Percentiles rank a stretch among this genome's conserved stretches.
phyloP scores from a whole-genome alignment of 441 rosid genomes.

The Erodium moschatum region DNA sequence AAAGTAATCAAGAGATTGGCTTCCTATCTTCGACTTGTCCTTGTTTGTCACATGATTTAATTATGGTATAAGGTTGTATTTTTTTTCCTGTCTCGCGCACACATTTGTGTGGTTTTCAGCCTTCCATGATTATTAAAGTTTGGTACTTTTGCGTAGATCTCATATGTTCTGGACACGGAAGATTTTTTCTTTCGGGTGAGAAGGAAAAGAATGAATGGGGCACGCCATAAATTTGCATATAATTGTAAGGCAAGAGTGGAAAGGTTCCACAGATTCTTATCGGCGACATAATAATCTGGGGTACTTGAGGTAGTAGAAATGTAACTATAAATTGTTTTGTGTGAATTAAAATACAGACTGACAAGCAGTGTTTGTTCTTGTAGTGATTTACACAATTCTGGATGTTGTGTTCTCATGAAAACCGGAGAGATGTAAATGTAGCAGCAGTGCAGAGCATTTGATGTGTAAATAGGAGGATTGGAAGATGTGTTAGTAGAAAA shows the following conservation, averaged over 20 bases:
- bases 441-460: background rate
- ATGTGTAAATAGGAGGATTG: background rate
- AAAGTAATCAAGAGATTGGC: background rate
- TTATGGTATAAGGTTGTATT: too few relatives aligned
- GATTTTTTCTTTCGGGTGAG: slow-evolving; percentile 55
- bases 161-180: slow-evolving; percentile 88
- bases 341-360: background rate
- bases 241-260: slow-evolving; percentile 27
- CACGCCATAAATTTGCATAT: slow-evolving; percentile 24
- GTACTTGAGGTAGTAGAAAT: background rate
- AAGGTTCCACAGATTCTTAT: slow-evolving; percentile 55
- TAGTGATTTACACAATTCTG: background rate
- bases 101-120: background rate
- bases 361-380: background rate
- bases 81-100: background rate
- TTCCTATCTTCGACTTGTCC: background rate
- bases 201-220: slow-evolving; percentile 28
- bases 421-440: background rate
- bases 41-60: background rate
- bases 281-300: slow-evolving; percentile 1
- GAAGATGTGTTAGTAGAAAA: background rate
- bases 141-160: slow-evolving; percentile 43
- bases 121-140: slow-evolving; percentile 15
- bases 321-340: background rate
- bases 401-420: background rate